Conservation (phyloP, 768 basidiomycete species). For the Gloeopeniophorella convolvens region DNA sequence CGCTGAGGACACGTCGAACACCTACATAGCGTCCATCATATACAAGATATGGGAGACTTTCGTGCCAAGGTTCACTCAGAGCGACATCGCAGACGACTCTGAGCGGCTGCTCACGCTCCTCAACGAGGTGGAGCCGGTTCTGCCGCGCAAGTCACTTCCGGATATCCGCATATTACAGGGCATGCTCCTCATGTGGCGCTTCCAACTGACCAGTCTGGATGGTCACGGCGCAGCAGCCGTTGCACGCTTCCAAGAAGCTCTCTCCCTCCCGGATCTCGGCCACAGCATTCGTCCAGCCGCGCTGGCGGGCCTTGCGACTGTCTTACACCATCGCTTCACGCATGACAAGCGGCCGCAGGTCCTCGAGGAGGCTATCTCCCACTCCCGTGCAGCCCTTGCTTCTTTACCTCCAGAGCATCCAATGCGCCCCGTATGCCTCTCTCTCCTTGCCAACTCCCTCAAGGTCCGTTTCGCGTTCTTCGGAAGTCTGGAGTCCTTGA, state of each 20-base stretch:
- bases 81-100: not conserved
- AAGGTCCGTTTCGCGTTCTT: conserved; percentile 2
- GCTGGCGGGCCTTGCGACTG: not conserved
- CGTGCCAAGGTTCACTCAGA: not conserved
- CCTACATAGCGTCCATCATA: not conserved
- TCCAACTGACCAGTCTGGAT: conserved; percentile 4
- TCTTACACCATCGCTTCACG: not conserved
- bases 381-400: not conserved
- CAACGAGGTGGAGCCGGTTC: not conserved
- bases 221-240: not conserved
- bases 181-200: not conserved
- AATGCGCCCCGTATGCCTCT: not conserved
- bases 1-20: not conserved
- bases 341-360: not conserved
- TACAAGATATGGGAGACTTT: not conserved
- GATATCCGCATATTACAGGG: not conserved
- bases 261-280: not conserved
- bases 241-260: not conserved
- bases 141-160: not conserved
- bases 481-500: conserved; percentile 1
- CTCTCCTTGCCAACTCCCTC: not conserved
- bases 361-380: conserved; percentile 3
- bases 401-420: not conserved
- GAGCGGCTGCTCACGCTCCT: not conserved
- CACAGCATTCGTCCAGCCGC: not conserved